A percentile compares a stretch with the other conserved stretches of the same genome.
These are phyloP conservation scores for Cytospora chrysosperma DNA, from an alignment of 2,329 filamentous ascomycete genomes.

Conservation along the genomic window DNA sequence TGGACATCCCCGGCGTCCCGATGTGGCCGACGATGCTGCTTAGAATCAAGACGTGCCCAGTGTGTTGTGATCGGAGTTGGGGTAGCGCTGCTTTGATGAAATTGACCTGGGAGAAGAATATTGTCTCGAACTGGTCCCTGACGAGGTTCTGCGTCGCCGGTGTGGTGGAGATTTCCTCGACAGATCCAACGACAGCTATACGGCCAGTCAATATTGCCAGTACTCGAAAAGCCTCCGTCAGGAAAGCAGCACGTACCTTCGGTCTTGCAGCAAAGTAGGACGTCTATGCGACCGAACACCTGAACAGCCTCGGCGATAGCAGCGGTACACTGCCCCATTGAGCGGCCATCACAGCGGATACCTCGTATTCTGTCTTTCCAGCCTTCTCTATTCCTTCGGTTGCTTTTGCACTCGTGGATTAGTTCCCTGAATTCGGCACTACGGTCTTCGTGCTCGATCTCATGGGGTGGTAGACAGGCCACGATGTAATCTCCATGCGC, in stretches of 20 bases:
- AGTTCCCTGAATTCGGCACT: constrained; percentile 79
- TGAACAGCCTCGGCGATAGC: constrained; percentile 84
- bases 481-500: constrained; percentile 91
- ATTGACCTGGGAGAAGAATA: constrained; percentile 95
- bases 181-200: constrained; percentile 78
- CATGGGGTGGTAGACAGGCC: constrained; percentile 74
- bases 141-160: constrained; percentile 74
- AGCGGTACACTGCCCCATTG: constrained; percentile 72
- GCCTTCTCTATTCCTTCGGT: constrained; percentile 64
- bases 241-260: constrained; percentile 57
- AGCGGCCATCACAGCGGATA: constrained; percentile 62
- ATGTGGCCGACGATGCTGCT: constrained; percentile 91
- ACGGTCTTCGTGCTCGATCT: constrained; percentile 74
- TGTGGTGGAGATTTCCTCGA: constrained; percentile 82
- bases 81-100: constrained; percentile 88
- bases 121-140: constrained; percentile 87
- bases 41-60: constrained; percentile 85
- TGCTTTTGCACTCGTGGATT: constrained; percentile 66
- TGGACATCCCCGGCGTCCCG: constrained; percentile 84
- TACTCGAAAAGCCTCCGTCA: not conserved
- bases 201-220: not conserved
- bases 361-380: constrained; percentile 77
- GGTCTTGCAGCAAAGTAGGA: constrained; percentile 84
- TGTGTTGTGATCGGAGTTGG: constrained; percentile 73
- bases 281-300: constrained; percentile 83